Conservation (phyloP, 208 protist species). For the Trypanosoma conorhini region DNA sequence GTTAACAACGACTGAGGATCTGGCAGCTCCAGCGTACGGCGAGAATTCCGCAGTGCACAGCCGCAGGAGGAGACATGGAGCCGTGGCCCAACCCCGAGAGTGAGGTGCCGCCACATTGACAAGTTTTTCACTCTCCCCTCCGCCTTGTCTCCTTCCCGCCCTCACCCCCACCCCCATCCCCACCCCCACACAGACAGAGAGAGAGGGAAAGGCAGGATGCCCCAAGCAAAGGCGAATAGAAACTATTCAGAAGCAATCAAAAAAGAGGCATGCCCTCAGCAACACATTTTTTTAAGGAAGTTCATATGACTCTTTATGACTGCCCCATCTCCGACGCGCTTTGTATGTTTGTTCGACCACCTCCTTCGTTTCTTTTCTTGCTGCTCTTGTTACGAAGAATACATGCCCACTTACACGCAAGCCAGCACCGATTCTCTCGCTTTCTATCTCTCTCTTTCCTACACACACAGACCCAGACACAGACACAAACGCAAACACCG, state of each 20-base stretch:
- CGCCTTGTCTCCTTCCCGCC: background rate
- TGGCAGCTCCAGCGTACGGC: constrained; percentile 28
- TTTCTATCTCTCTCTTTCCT: background rate
- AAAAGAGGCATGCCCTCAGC: background rate
- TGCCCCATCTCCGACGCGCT: background rate
- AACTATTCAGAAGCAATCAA: constrained; percentile 13
- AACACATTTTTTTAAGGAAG: background rate
- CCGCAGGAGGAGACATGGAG: background rate
- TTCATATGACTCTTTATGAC: background rate
- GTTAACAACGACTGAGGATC: constrained; percentile 54
- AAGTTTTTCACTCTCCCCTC: background rate
- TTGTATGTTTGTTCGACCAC: background rate
- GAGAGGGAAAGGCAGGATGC: constrained; percentile 4
- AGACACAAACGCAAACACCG: background rate
- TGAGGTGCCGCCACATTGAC: background rate
- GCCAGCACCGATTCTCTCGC: background rate
- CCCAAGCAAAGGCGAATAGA: constrained; percentile 8
- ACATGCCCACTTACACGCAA: background rate
- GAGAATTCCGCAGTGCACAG: constrained; percentile 8
- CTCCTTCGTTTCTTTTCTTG: background rate
- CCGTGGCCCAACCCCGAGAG: background rate
- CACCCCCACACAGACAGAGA: background rate
- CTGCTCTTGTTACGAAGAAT: no score
- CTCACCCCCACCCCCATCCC: background rate
- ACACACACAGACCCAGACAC: background rate